Evolutionary conservation across 2,329 filamentous ascomycete species (phyloP).

Genomic region (Zopfia rhizophila): DNA sequence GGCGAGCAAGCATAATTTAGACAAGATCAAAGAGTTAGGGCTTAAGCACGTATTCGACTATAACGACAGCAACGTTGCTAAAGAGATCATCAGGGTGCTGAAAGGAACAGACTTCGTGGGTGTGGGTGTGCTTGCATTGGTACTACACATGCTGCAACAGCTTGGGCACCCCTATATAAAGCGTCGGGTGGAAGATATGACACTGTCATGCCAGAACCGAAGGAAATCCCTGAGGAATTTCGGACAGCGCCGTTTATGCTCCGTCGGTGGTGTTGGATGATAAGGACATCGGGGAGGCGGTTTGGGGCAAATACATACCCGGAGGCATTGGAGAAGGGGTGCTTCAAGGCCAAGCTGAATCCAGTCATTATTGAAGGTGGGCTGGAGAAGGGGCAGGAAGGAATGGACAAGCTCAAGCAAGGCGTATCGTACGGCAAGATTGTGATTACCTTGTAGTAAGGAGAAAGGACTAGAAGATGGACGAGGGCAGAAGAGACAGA

Average conservation of each 20-base stretch:
- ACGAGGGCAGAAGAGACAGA: too few species aligned
- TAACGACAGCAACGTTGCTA: conserved; percentile 38
- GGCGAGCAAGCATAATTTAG: conserved; percentile 46
- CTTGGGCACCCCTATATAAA: conserved; percentile 40
- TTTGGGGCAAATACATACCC: conserved; percentile 48
- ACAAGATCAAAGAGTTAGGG: conserved; percentile 40
- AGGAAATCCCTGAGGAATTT: conserved; percentile 39
- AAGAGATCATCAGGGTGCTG: conserved; percentile 54
- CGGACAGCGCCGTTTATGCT: conserved; percentile 36
- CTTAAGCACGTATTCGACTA: conserved; percentile 47
- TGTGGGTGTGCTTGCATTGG: conserved; percentile 54
- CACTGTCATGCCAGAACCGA: conserved; percentile 30
- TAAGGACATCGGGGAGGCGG: conserved; percentile 40
- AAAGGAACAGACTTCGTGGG: conserved; percentile 55
- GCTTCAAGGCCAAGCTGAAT: conserved; percentile 42
- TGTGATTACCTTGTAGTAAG: conserved; percentile 36
- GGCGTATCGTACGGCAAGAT: conserved; percentile 48
- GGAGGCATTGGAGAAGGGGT: conserved; percentile 42
- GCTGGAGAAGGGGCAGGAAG: conserved; percentile 40
- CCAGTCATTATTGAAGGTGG: conserved; percentile 42
- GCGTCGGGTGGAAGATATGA: conserved; percentile 43
- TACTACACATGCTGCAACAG: conserved; percentile 29
- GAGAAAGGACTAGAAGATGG: background rate
- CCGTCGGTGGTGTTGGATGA: conserved; percentile 31
- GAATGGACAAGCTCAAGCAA: conserved; percentile 37